A percentile compares a stretch with the other conserved stretches of the same genome.
Evolutionary conservation across 148 eudicot species (phyloP).

Genomic region (Camellia sinensis): DNA sequence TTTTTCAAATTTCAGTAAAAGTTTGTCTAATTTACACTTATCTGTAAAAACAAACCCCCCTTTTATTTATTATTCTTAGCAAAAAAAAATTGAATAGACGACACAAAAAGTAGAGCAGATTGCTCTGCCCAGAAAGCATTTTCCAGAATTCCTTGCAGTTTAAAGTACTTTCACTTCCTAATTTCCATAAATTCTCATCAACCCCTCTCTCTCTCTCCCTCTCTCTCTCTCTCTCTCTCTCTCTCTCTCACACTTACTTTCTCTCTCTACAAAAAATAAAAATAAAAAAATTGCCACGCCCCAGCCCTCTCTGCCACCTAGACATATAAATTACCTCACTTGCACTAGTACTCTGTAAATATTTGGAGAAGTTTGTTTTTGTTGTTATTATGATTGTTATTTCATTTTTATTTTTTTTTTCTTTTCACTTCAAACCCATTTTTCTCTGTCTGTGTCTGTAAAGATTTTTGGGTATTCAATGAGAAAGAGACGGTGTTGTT

Average conservation of each 20-base stretch:
- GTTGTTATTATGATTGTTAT: conserved; percentile 7
- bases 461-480: conserved; percentile 27
- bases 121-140: conserved; percentile 27
- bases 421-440: neutral
- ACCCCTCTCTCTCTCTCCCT: conserved; percentile 1
- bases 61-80: neutral
- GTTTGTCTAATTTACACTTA: too few relatives aligned
- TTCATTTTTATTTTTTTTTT: neutral
- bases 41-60: neutral
- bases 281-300: conserved; percentile 20
- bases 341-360: neutral
- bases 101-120: conserved; percentile 23
- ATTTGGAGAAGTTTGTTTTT: conserved; percentile 8
- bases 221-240: conserved; percentile 9
- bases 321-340: conserved; percentile 19
- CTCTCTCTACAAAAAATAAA: conserved; percentile 12
- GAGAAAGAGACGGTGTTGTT: conserved; percentile 26
- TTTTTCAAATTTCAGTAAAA: too few relatives aligned
- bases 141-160: conserved; percentile 33
- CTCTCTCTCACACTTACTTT: conserved; percentile 1
- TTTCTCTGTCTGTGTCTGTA: neutral
- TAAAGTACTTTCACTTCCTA: conserved; percentile 27
- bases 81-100: neutral
- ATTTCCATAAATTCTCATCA: conserved; percentile 30
- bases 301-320: conserved; percentile 29